Evolutionary conservation across 1,284 basidiomycete genomes (phyloP), one percentile per base, ranked within the genome.

Genomic region (Trichosporon asahii): DNA sequence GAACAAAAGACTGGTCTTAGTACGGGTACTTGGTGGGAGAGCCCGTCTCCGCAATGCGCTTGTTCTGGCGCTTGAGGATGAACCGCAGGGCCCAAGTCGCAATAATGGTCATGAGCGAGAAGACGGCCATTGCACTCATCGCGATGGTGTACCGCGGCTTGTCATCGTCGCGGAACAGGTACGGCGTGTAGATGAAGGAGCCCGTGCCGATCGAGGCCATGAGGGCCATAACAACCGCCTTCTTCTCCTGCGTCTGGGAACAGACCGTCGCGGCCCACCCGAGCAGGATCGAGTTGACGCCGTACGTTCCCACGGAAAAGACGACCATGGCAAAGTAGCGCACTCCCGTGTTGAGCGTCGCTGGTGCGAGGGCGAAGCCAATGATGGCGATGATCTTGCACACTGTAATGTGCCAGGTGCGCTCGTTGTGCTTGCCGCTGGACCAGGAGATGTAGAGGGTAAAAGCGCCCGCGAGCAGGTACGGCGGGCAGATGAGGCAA

Each of bases 401-500:
- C 15, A 68, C 70, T 27, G 76, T 76, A 33, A 79, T 76, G 70
- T 78, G 77, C 71, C 72, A 76, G 1, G 74, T 73, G 25, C 75
- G 71, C 66, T 76, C 73, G 69, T 75, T 75, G 40, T 68, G 70
- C 53, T 71, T 66, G 64, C 75, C 79, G 2, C 78, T 80, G 15
- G 70, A 71, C 64, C 68, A 76, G 2, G 72, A 72, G 66, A 76
- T 66, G 25, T 55, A 33, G 18, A 78, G 61, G 49, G 73, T 72
- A 31, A 75, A 70, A 1, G 68, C 29, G 15, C 75, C 77, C 2
- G 77, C 74, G 18, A 76, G 23, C n/a, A 79, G 70, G 74, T 81
- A 82, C 0, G 81, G 81, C 18, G 83, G 82, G 37, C 79, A 80
- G 23, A 80, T 83, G 53, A 85, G 78, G 8, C 81, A 74, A 14